Conservation (phyloP, 2,329 filamentous ascomycete species). For the Phyllosticta paracitricarpa region DNA sequence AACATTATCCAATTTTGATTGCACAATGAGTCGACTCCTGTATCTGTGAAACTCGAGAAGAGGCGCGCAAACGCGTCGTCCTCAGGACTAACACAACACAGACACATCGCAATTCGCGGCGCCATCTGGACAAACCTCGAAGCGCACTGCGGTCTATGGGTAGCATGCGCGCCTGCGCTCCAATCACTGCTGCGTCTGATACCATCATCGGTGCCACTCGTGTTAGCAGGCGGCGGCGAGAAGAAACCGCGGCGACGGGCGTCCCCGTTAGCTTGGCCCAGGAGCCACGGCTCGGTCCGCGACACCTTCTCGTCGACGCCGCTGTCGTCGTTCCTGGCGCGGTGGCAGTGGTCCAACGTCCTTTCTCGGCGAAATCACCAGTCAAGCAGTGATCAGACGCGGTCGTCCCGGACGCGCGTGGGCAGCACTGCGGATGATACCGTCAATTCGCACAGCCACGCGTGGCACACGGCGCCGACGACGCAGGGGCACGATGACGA, state of each 20-base stretch:
- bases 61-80: too few species aligned
- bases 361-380: neutral
- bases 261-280: neutral
- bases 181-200: slow-evolving; percentile 30
- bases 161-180: slow-evolving; percentile 32
- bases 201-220: slow-evolving; percentile 15
- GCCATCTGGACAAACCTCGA: slow-evolving; percentile 34
- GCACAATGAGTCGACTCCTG: too few species aligned
- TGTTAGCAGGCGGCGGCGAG: neutral
- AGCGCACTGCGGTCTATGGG: slow-evolving; percentile 35
- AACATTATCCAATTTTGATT: too few species aligned
- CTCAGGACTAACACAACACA: slow-evolving; percentile 11
- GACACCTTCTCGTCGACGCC: neutral
- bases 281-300: neutral
- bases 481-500: too few species aligned
- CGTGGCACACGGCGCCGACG: too few species aligned
- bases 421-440: neutral
- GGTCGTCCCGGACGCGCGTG: neutral
- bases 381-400: neutral
- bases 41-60: too few species aligned
- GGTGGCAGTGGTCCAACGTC: neutral
- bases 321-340: neutral
- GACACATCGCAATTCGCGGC: slow-evolving; percentile 28
- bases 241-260: neutral
- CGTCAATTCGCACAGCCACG: too few species aligned